These are phyloP conservation scores for Panaeolus papilionaceus DNA, from an alignment of 768 basidiomycete genomes.

Conservation along the genomic window DNA sequence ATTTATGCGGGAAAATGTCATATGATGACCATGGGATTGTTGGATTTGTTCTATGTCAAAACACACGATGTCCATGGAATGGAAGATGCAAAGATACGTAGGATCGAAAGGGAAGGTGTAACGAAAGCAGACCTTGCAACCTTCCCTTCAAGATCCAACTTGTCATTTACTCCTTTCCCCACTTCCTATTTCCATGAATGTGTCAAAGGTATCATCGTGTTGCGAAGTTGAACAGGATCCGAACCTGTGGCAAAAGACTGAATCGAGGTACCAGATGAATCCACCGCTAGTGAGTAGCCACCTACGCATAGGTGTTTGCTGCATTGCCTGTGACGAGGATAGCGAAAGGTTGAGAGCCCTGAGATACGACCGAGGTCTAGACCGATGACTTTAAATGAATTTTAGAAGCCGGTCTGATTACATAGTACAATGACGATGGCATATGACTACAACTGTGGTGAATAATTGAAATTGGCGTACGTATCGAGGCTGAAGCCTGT, in stretches of 20 bases:
- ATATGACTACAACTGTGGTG: not conserved
- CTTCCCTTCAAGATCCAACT: not conserved
- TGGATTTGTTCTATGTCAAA: not conserved
- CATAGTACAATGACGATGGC: not conserved
- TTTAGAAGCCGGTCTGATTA: not conserved
- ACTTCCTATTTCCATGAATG: not conserved
- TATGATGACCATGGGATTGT: not conserved
- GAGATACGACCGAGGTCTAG: not conserved
- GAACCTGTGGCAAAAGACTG: not conserved
- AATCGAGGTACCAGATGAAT: slow-evolving; percentile 1
- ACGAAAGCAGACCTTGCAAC: not conserved
- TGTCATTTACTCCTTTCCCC: not conserved
- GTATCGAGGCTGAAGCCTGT: slow-evolving; percentile 1
- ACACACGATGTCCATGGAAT: slow-evolving; percentile 8
- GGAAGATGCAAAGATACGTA: slow-evolving; percentile 1
- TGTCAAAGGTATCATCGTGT: not conserved
- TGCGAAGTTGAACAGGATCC: not conserved
- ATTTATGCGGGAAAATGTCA: slow-evolving; percentile 4
- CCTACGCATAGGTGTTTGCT: not conserved
- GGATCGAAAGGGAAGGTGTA: not conserved
- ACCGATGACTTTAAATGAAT: slow-evolving; percentile 5
- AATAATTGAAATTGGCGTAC: not conserved
- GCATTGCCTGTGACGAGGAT: not conserved
- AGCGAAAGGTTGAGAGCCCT: not conserved
- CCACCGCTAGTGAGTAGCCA: not conserved